Conservation (phyloP, 768 basidiomycete species). For the Trametes elegans region DNA sequence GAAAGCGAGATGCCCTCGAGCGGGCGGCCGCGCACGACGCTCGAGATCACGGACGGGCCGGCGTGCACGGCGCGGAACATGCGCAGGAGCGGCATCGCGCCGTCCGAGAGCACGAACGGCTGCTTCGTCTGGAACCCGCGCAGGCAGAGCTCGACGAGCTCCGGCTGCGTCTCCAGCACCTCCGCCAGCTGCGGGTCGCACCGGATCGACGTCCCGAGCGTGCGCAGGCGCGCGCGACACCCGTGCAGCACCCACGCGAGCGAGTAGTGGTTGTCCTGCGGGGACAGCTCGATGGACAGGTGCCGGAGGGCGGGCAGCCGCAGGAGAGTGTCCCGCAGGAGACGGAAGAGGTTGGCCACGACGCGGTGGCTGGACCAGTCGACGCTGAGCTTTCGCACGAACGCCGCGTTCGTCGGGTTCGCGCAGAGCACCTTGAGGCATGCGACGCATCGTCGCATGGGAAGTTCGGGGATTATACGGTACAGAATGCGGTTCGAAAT, state of each 20-base stretch:
- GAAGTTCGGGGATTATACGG: constrained; percentile 35
- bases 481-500: constrained; percentile 36
- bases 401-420: constrained; percentile 28
- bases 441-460: constrained; percentile 30
- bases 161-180: constrained; percentile 51
- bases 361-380: constrained; percentile 38
- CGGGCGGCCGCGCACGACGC: constrained; percentile 47
- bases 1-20: constrained; percentile 52
- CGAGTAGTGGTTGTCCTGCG: constrained; percentile 30
- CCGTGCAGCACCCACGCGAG: constrained; percentile 50
- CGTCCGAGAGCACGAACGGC: constrained; percentile 33
- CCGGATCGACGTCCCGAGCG: constrained; percentile 56
- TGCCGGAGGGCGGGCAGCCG: constrained; percentile 38
- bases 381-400: constrained; percentile 49
- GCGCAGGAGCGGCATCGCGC: constrained; percentile 46
- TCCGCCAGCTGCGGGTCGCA: constrained; percentile 45
- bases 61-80: constrained; percentile 56
- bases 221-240: constrained; percentile 43
- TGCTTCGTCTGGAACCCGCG: constrained; percentile 46
- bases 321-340: constrained; percentile 45
- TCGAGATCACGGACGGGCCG: constrained; percentile 42
- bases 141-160: constrained; percentile 51
- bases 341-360: constrained; percentile 48
- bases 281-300: constrained; percentile 51
- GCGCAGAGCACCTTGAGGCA: constrained; percentile 42